Base-by-base conservation (phyloP, 192 early-diverging fungal species). In the Backusella mclennaniae region DNA sequence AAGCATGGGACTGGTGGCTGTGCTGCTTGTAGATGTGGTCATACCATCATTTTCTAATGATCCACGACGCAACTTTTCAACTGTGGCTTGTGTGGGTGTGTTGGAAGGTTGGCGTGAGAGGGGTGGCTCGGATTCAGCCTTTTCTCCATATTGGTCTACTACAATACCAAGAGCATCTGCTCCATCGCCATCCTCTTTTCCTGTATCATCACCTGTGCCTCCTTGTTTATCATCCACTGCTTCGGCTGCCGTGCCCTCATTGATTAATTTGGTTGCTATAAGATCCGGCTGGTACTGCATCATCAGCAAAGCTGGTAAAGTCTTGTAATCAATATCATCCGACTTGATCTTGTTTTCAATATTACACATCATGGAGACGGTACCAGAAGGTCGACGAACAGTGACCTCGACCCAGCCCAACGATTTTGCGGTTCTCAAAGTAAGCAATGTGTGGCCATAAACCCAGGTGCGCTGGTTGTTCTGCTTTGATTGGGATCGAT, bases 401-500 rank as follows among this genome's bases (percentile, higher is more conserved):
- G 87, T 91, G 67, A 97, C 90, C 83, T 98, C 92, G 1, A 89
- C 90, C 93, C 95, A 92, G 0, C 91, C 90, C 12, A 89, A 82
- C 11, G 85, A 84, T 26, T 86, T 90, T 67, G 90, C 87, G 0
- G 92, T 89, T 36, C 85, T 85, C 15, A 96, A 84, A 3, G 96
- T 95, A 26, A 99, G 80, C 35, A 99, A 85, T 33, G 92, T 89
- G 74, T 95, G 93, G 69, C 96, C 95, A 79, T 94, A 92, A n/a
- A 93, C 80, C 95, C 95, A 97, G 15, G 91, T 92, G 73, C 89
- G 87, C 66, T 86, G 88, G 0, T 84, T 79, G 0, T 84, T 79
- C 4, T 69, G 39, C 21, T 80, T 75, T 0, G 33, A 2, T 88
- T 88, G 26, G 87, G 82, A 52, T 85, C 73, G 44, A 33, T 73